Percentiles rank a stretch among this genome's conserved stretches.
Conservation (phyloP, 2,329 filamentous ascomycete genomes). For the Geosmithia flava region DNA sequence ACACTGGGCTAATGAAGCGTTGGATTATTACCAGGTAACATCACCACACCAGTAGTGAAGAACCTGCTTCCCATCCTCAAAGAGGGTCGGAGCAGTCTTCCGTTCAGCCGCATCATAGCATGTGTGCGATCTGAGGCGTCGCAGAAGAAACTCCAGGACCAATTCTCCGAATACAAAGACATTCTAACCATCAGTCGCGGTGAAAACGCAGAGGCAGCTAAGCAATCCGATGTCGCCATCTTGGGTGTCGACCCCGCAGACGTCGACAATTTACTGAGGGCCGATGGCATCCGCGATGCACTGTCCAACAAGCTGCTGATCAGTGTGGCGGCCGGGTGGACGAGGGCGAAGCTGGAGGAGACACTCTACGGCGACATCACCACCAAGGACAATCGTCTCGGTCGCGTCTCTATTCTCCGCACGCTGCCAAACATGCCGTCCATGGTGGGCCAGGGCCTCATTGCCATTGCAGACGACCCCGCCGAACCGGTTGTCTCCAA, state of each 20-base stretch:
- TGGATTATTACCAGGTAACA: background rate
- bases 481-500: constrained; percentile 8
- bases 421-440: constrained; percentile 22
- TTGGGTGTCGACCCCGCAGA: constrained; percentile 33
- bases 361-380: constrained; percentile 17
- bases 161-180: background rate
- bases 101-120: background rate
- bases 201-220: constrained; percentile 18
- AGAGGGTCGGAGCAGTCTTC: background rate
- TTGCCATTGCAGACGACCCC: constrained; percentile 18
- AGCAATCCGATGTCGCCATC: constrained; percentile 26
- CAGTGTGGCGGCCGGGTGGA: constrained; percentile 38
- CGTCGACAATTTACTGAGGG: constrained; percentile 21
- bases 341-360: constrained; percentile 22
- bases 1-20: too few species aligned
- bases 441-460: constrained; percentile 16
- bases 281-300: constrained; percentile 22
- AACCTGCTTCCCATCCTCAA: background rate
- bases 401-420: constrained; percentile 13
- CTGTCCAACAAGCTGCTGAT: constrained; percentile 32
- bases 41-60: background rate
- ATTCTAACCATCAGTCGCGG: constrained; percentile 14
- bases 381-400: constrained; percentile 3
- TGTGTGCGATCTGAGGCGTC: background rate
- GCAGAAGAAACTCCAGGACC: background rate